Evolutionary conservation across 176 grass and related monocot species (phyloP).

Genomic region (Bonia amplexicaulis): DNA sequence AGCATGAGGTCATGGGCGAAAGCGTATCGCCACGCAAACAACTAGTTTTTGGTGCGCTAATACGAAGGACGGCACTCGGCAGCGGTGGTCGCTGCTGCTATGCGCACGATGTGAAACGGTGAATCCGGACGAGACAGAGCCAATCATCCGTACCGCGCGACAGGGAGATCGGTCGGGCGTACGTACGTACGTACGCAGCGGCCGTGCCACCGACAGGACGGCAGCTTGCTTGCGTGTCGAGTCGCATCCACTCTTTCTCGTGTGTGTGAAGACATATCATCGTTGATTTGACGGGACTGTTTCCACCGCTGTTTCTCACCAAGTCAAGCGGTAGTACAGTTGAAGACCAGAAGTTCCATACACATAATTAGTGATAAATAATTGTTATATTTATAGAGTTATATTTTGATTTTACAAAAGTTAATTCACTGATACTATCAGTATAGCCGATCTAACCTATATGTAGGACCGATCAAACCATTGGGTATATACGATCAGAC

Average conservation of each 20-base stretch:
- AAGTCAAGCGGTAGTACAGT: background rate
- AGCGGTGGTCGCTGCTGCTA: background rate
- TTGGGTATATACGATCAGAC: no score
- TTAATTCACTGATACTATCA: no score
- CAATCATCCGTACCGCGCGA: background rate
- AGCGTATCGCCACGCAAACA: background rate
- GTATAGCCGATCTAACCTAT: no score
- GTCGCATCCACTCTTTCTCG: background rate
- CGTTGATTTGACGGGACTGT: background rate
- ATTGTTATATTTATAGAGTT: no score
- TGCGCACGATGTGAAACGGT: background rate
- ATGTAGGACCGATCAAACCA: no score
- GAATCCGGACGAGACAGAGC: background rate
- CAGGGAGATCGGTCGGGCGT: background rate
- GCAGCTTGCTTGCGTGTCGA: background rate
- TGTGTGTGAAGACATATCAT: background rate
- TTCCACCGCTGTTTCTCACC: background rate
- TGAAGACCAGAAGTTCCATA: no score
- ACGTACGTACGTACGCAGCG: background rate
- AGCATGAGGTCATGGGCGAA: background rate
- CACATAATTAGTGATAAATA: no score
- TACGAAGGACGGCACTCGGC: background rate
- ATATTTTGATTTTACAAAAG: no score
- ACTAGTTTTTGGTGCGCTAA: background rate
- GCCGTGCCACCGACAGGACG: background rate